A percentile compares a stretch with the other conserved stretches of the same genome.
These are phyloP conservation scores for Alternaria alternata DNA, from an alignment of 2,329 filamentous ascomycete species.

Conservation along the genomic window DNA sequence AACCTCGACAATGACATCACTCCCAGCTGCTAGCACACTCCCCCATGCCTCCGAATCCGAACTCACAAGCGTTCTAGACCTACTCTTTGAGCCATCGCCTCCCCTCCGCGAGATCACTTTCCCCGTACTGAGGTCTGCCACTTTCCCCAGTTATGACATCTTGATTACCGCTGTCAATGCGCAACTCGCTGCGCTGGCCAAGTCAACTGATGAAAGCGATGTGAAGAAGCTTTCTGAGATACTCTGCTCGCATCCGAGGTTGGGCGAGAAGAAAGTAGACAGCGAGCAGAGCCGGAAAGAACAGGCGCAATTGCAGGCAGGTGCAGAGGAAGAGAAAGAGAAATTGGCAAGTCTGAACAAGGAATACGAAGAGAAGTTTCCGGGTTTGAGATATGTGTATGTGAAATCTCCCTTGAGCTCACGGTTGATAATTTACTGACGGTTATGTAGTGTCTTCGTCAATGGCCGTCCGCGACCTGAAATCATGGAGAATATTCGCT, in stretches of 20 bases:
- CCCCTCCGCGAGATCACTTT: constrained; percentile 76
- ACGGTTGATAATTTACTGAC: background rate
- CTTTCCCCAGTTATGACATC: constrained; percentile 72
- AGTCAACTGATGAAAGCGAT: constrained; percentile 54
- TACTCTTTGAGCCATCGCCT: constrained; percentile 83
- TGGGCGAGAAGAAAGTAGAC: constrained; percentile 83
- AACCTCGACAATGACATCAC: constrained; percentile 40
- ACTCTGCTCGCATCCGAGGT: constrained; percentile 80
- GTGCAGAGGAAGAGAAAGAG: constrained; percentile 61
- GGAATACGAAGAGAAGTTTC: constrained; percentile 82
- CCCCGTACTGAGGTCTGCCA: constrained; percentile 67
- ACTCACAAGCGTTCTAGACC: constrained; percentile 70
- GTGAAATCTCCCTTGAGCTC: constrained; percentile 19
- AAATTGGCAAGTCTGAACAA: constrained; percentile 71
- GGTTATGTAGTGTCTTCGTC: constrained; percentile 72
- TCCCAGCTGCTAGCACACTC: constrained; percentile 68
- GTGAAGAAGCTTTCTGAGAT: constrained; percentile 72
- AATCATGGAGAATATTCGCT: constrained; percentile 84
- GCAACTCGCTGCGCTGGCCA: constrained; percentile 61
- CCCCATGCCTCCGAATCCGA: constrained; percentile 63
- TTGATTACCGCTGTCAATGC: constrained; percentile 73
- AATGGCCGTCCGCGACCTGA: constrained; percentile 77
- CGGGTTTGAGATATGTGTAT: constrained; percentile 82
- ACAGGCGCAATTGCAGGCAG: constrained; percentile 75
- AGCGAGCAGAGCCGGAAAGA: constrained; percentile 82